Percentiles rank a stretch among this genome's conserved stretches.
These are phyloP conservation scores for sunflower (Helianthus annuus) DNA, from an alignment of 129 eudicot genomes.

Conservation along the genomic window HanXRQr2.0-SUNRISE NC_035447.2:57738853-57739352, in stretches of 20 bases:
- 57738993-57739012: neutral
- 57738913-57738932: too few relatives aligned
- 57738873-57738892: too few relatives aligned
- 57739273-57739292: too few relatives aligned
- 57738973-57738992: neutral
- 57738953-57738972: neutral
- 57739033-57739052: slow-evolving; percentile 4
- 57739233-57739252: too few relatives aligned
- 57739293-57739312: too few relatives aligned
- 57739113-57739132: neutral
- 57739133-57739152: too few relatives aligned
- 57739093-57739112: neutral
- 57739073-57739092: neutral
- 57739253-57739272: too few relatives aligned
- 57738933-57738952: too few relatives aligned
- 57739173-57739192: neutral
- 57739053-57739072: neutral
- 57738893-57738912: too few relatives aligned
- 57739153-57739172: neutral
- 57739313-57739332: too few relatives aligned
- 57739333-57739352: too few relatives aligned
- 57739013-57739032: neutral
- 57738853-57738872: too few relatives aligned
- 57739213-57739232: neutral
- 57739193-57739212: neutral